These are phyloP conservation scores for Candida berthetii DNA, from an alignment of 805 yeast genomes.

Conservation along the genomic window DNA sequence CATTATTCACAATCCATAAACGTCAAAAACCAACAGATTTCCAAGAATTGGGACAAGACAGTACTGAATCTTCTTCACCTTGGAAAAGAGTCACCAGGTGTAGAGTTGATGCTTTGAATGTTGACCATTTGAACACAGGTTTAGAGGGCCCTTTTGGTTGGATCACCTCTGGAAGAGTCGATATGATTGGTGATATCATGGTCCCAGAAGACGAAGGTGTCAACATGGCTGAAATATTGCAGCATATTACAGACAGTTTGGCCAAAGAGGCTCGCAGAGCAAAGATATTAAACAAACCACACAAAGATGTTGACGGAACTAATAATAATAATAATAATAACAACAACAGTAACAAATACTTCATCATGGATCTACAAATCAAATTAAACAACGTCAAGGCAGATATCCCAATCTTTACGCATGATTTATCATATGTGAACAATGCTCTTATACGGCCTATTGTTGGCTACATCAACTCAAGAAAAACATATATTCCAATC, in stretches of 20 bases:
- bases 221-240: constrained; percentile 40
- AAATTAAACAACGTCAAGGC: constrained; percentile 85
- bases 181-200: constrained; percentile 86
- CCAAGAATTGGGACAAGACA: constrained; percentile 15
- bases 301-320: constrained; percentile 1
- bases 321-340: constrained; percentile 15
- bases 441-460: constrained; percentile 91
- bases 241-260: constrained; percentile 39
- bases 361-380: constrained; percentile 74
- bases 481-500: constrained; percentile 85
- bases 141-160: constrained; percentile 95
- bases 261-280: constrained; percentile 41
- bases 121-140: constrained; percentile 89
- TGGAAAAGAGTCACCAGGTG: constrained; percentile 69
- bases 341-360: constrained; percentile 37
- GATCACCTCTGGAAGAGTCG: constrained; percentile 90
- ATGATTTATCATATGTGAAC: constrained; percentile 87
- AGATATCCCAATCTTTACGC: constrained; percentile 76
- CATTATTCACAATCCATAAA: constrained; percentile 87
- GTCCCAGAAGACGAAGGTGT: constrained; percentile 62
- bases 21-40: constrained; percentile 55
- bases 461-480: constrained; percentile 89
- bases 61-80: constrained; percentile 20
- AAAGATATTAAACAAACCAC: constrained; percentile 14
- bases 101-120: constrained; percentile 76